phyloP scores from a whole-genome alignment of 1,284 basidiomycete species.

The Leccinum solheimii region DNA sequence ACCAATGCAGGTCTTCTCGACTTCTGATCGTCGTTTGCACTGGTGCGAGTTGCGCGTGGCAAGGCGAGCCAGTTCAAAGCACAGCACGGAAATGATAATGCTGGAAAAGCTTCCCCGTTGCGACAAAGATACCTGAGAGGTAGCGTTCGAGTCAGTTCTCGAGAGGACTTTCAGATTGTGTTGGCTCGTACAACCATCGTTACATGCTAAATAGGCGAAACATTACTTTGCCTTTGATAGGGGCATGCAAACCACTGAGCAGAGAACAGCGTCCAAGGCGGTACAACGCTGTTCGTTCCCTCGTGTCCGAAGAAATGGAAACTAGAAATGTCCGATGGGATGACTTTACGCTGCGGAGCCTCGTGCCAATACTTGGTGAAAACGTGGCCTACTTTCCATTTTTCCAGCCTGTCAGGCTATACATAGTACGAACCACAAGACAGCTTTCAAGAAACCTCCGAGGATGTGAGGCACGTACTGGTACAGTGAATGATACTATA shows the following conservation, averaged over 20 bases:
- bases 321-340: background rate
- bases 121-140: background rate
- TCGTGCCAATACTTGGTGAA: background rate
- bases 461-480: background rate
- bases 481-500: background rate
- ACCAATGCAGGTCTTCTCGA: conserved; percentile 16
- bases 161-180: background rate
- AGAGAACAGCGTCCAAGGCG: background rate
- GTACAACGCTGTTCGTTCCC: background rate
- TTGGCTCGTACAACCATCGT: background rate
- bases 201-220: background rate
- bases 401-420: background rate
- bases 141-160: background rate
- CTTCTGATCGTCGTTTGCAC: conserved; percentile 22
- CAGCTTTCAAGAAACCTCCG: conserved; percentile 1
- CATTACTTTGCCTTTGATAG: background rate
- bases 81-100: conserved; percentile 1
- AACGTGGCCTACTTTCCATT: conserved; percentile 1
- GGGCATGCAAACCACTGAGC: background rate
- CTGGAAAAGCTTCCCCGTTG: background rate
- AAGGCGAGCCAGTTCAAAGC: background rate
- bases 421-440: background rate
- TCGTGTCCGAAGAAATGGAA: conserved; percentile 12
- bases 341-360: background rate
- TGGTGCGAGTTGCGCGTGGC: background rate